These are phyloP conservation scores for Tremellales sp. DNA, from an alignment of 1,284 basidiomycete genomes.

Conservation along the genomic window DNA sequence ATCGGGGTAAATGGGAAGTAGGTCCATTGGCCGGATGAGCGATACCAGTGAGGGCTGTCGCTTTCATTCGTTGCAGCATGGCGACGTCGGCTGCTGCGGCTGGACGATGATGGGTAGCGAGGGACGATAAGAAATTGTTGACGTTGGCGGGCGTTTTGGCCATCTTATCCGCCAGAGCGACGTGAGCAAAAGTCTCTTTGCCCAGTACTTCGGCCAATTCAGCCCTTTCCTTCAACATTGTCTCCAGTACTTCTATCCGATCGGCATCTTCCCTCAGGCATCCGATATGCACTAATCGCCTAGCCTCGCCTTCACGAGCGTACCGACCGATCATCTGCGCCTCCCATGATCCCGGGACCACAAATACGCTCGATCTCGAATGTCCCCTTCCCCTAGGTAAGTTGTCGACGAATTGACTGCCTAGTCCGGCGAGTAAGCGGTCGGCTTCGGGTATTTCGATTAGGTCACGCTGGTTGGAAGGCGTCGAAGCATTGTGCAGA, in stretches of 20 bases:
- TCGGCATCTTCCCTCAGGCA: conserved; percentile 54
- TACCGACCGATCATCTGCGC: conserved; percentile 88
- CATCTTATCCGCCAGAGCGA: conserved; percentile 89
- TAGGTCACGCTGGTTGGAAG: conserved; percentile 21
- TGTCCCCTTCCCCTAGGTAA: conserved; percentile 46
- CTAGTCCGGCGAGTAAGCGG: conserved; percentile 39
- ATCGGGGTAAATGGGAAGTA: conserved; percentile 55
- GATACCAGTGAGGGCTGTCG: conserved; percentile 56
- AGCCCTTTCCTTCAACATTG: conserved; percentile 67
- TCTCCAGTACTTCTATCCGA: conserved; percentile 60
- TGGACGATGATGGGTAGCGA: conserved; percentile 70
- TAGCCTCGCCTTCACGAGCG: conserved; percentile 73
- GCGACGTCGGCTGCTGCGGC: conserved; percentile 68
- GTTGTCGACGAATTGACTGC: conserved; percentile 49
- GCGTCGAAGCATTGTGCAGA: conserved; percentile 57
- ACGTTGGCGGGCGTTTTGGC: conserved; percentile 89
- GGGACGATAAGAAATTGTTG: conserved; percentile 69
- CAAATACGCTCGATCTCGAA: conserved; percentile 52
- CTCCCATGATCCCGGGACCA: conserved; percentile 79
- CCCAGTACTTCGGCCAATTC: conserved; percentile 78
- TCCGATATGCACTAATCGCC: conserved; percentile 74
- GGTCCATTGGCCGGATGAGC: conserved; percentile 11
- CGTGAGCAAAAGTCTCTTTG: conserved; percentile 72
- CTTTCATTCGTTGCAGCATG: conserved; percentile 68
- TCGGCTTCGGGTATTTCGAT: conserved; percentile 44